phyloP scores from a whole-genome alignment of 306 rosid species.

The Citrullus colocynthis region DNA sequence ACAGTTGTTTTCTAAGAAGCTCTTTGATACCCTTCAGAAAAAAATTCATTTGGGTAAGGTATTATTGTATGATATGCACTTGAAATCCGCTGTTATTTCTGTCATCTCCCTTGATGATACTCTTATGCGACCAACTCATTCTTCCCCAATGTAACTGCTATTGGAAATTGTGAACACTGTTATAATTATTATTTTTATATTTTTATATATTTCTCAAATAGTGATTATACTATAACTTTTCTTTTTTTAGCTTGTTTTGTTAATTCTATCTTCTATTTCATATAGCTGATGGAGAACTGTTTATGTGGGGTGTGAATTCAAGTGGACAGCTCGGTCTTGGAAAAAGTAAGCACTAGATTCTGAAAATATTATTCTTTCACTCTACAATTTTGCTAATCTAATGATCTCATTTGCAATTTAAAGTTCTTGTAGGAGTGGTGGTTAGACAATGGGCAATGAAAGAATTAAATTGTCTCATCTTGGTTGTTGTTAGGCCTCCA shows the following conservation, averaged over 20 bases:
- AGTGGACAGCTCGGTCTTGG: slow-evolving; percentile 94
- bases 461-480: too few relatives aligned
- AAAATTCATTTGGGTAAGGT: background rate
- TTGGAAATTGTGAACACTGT: background rate
- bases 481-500: background rate
- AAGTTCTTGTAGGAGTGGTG: background rate
- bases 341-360: slow-evolving; percentile 48
- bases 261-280: background rate
- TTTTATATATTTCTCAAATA: background rate
- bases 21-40: background rate
- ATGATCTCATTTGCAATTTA: background rate
- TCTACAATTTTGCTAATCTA: background rate
- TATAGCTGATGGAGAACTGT: slow-evolving; percentile 77
- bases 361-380: background rate
- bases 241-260: background rate
- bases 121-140: background rate
- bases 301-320: slow-evolving; percentile 87
- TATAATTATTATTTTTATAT: background rate
- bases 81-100: background rate
- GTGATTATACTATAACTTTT: background rate
- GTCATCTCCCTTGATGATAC: background rate
- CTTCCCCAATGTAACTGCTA: background rate
- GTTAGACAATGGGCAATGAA: background rate
- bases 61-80: background rate
- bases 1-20: background rate